Percentiles rank a stretch among this genome's conserved stretches.
These are phyloP conservation scores for Chalciporus piperatus DNA, from an alignment of 768 basidiomycete species.

Conservation along the genomic window DNA sequence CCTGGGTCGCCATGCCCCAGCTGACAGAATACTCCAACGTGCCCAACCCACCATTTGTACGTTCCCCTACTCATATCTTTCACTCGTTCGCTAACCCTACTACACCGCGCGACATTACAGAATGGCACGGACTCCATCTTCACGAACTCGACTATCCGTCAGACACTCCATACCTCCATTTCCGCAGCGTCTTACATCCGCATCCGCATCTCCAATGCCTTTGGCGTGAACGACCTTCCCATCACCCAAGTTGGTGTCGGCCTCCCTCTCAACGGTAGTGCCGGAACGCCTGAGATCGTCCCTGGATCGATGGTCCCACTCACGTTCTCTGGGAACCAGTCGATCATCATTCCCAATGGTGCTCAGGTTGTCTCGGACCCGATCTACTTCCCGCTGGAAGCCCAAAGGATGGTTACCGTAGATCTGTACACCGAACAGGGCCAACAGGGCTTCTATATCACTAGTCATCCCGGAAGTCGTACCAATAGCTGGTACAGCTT, in stretches of 20 bases:
- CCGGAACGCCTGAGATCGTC: neutral
- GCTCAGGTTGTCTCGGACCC: neutral
- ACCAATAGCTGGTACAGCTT: too few species aligned
- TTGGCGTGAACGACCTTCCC: neutral
- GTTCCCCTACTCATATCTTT: neutral
- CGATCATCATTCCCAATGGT: neutral
- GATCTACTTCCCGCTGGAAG: neutral
- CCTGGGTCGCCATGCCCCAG: constrained; percentile 9
- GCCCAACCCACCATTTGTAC: constrained; percentile 3
- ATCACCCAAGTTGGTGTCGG: neutral
- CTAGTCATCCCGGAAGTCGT: too few species aligned
- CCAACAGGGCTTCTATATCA: too few species aligned
- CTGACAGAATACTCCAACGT: constrained; percentile 3
- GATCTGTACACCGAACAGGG: too few species aligned
- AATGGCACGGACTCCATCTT: neutral
- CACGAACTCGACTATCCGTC: neutral
- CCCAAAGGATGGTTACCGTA: too few species aligned
- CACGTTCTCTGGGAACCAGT: neutral
- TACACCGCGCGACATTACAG: neutral
- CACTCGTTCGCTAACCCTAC: neutral
- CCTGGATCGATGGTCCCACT: neutral
- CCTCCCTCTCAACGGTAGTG: neutral
- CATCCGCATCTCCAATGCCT: neutral
- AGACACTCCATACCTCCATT: neutral
- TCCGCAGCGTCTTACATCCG: neutral